These are phyloP conservation scores for Typha latifolia DNA, from an alignment of 176 grass and related monocot species.

Conservation along the genomic window DNA sequence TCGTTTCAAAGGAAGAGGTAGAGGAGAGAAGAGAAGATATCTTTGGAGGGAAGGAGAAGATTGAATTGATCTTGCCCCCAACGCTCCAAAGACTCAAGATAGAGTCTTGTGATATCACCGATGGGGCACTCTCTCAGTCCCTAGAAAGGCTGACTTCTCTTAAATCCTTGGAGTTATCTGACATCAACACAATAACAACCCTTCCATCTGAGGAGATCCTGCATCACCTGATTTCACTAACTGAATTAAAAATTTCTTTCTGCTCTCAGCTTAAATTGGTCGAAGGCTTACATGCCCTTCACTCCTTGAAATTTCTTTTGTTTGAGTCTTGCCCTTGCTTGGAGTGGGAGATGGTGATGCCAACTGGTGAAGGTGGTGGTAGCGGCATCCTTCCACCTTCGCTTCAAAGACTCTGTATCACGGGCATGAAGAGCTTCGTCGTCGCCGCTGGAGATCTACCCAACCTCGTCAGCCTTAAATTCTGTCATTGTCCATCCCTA, in stretches of 20 bases:
- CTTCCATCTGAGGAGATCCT: neutral
- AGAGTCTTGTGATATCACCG: neutral
- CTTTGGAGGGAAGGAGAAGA: no score
- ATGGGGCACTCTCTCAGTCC: neutral
- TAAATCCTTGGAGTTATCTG: neutral
- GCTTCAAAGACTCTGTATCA: no score
- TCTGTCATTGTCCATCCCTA: no score
- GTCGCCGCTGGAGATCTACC: no score
- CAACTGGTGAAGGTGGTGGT: no score
- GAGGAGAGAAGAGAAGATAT: no score
- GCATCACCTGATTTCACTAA: neutral
- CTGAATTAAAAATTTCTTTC: no score
- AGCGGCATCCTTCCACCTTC: no score
- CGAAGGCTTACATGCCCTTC: neutral
- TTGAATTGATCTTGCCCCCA: no score
- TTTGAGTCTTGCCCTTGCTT: neutral
- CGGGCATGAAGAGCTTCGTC: no score
- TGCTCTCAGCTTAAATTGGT: neutral
- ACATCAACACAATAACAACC: neutral
- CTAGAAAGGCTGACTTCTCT: neutral
- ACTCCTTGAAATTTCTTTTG: neutral
- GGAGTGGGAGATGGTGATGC: neutral
- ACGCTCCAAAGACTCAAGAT: neutral
- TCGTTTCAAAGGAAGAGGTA: no score
- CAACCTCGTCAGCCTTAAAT: no score